Percentiles rank a stretch among this genome's conserved stretches.
phyloP scores from a whole-genome alignment of 768 basidiomycete genomes.

The Trametes gibbosa region DNA sequence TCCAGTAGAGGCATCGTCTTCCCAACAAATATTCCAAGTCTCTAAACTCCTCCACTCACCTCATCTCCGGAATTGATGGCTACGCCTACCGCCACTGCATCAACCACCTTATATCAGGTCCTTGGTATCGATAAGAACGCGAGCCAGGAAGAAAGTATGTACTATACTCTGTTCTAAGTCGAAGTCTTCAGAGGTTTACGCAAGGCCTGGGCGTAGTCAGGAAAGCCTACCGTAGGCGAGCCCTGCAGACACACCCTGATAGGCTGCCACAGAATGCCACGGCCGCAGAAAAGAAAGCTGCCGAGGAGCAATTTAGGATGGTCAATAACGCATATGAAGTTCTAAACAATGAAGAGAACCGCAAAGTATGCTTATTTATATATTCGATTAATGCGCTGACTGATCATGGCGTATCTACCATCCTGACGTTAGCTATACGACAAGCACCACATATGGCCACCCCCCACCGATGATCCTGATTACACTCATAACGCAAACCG shows the following conservation, averaged over 20 bases:
- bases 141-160: conserved; percentile 61
- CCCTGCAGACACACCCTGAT: conserved; percentile 75
- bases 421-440: conserved; percentile 54
- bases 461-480: conserved; percentile 33
- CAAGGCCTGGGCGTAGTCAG: conserved; percentile 52
- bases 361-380: conserved; percentile 39
- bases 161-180: not conserved
- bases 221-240: conserved; percentile 73
- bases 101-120: no score
- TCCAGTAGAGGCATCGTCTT: no score
- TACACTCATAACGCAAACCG: conserved; percentile 10
- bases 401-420: no score
- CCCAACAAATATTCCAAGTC: no score
- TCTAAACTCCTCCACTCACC: no score
- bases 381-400: no score
- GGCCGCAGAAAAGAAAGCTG: conserved; percentile 50
- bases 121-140: conserved; percentile 49
- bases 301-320: conserved; percentile 64
- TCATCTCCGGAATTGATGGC: no score
- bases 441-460: conserved; percentile 71
- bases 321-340: conserved; percentile 81
- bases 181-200: not conserved
- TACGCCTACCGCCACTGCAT: no score
- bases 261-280: conserved; percentile 57
- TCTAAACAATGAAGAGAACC: conserved; percentile 57